These are phyloP conservation scores for Pseudopithomyces chartarum DNA, from an alignment of 2,329 filamentous ascomycete species.

Conservation along the genomic window DNA sequence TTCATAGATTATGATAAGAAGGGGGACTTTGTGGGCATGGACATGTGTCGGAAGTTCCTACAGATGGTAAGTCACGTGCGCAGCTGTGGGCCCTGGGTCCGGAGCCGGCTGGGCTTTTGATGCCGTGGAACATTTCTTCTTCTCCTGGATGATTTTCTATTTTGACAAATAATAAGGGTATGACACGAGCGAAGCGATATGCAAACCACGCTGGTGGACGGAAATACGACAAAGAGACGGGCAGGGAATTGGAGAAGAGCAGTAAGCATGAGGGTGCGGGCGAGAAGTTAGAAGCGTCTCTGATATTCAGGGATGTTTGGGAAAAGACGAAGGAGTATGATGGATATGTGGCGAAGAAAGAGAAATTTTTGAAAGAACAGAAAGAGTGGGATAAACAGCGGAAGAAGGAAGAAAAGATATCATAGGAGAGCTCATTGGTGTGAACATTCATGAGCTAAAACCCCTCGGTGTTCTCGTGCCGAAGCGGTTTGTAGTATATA, in stretches of 20 bases:
- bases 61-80: slow-evolving; percentile 56
- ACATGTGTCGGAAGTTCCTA: slow-evolving; percentile 68
- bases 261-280: slow-evolving; percentile 51
- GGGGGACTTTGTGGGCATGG: slow-evolving; percentile 66
- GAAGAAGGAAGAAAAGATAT: slow-evolving; percentile 13
- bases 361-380: slow-evolving; percentile 55
- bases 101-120: too few species aligned
- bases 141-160: neutral
- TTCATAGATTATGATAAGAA: slow-evolving; percentile 59
- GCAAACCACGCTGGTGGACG: slow-evolving; percentile 61
- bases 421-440: too few species aligned
- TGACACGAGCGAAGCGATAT: slow-evolving; percentile 65
- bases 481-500: too few species aligned
- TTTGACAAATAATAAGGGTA: slow-evolving; percentile 44
- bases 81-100: neutral
- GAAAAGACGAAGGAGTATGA: slow-evolving; percentile 52
- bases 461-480: too few species aligned
- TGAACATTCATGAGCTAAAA: too few species aligned
- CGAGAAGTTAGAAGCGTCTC: slow-evolving; percentile 58
- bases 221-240: slow-evolving; percentile 55
- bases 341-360: slow-evolving; percentile 53
- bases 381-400: slow-evolving; percentile 46
- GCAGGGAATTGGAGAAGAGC: slow-evolving; percentile 52
- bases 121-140: too few species aligned
- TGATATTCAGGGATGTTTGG: slow-evolving; percentile 57